Evolutionary conservation across 495 filamentous ascomycete genomes (phyloP), one percentile per base, ranked within the genome.

Genomic region (Penicillium psychrofluorescens): DNA sequence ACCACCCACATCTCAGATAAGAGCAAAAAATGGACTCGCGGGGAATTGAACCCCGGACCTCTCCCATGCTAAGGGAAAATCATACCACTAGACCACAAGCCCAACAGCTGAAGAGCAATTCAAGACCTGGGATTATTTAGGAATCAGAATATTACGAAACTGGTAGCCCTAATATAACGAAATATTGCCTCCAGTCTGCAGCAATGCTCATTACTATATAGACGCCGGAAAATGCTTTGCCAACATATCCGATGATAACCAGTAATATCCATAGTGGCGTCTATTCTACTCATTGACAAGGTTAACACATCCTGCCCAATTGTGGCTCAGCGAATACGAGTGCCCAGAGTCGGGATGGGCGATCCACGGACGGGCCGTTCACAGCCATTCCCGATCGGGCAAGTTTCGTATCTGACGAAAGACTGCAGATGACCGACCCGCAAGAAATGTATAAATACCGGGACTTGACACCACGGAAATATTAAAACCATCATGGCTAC

Each of bases 41-140:
- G 72, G 71, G 68, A 75, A 74, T 75, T 68, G 72, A 76, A 75
- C 68, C 72, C 72, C 64, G 69, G 72, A 75, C 72, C 69, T 70
- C 70, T 64, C 68, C 68, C 67, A 71, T 64, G 61, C 66, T 64
- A 70, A 70, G 59, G 53, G 58, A 51, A 59, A 58, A 59, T 66
- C 64, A 68, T 67, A 66, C 64, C 64, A 67, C 64, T 67, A 67
- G 64, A 67, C 64, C 64, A 67, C 62, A 66, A 61, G 59, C 62
- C 62, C 62, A n/a, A n/a, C n/a, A n/a, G n/a, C n/a, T n/a, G n/a
- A n/a, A n/a, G n/a, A n/a, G n/a, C n/a, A n/a, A n/a, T n/a, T n/a
- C n/a, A n/a, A n/a, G n/a, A n/a, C n/a, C n/a, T n/a, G n/a, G n/a
- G n/a, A n/a, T n/a, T n/a, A n/a, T n/a, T n/a, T n/a, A n/a, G n/a